Conservation (phyloP, 306 rosid genomes). For the Lathyrus aphaca region DNA sequence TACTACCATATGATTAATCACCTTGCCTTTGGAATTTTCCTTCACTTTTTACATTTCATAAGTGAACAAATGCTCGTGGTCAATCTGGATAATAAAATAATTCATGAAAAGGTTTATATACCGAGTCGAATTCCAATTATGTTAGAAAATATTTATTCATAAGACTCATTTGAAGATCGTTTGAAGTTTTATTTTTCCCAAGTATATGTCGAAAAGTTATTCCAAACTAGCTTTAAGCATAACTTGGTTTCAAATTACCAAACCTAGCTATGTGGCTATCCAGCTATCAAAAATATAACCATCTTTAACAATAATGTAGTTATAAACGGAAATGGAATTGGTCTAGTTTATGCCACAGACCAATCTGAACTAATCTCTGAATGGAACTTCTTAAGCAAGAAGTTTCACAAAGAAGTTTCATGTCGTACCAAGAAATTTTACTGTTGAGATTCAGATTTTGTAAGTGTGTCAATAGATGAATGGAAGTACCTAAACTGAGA, state of each 20-base stretch:
- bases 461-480: slow-evolving; percentile 1
- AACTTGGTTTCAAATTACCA: no score
- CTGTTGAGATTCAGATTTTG: neutral
- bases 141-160: neutral
- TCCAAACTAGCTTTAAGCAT: no score
- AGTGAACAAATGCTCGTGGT: neutral
- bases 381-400: slow-evolving; percentile 10
- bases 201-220: neutral
- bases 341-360: neutral
- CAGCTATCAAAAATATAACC: neutral
- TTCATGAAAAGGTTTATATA: neutral
- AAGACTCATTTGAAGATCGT: neutral
- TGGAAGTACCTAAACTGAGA: neutral
- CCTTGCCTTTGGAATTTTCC: no score
- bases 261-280: neutral
- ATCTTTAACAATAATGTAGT: neutral
- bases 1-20: no score
- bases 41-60: no score
- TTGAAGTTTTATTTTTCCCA: neutral
- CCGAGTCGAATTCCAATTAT: neutral
- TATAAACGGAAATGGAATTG: neutral
- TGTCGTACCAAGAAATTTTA: neutral
- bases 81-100: neutral
- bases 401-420: no score
- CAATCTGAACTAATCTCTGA: slow-evolving; percentile 1